Evolutionary conservation across 2,329 filamentous ascomycete genomes (phyloP).

Genomic region (Neofusicoccum umdonicola): DNA sequence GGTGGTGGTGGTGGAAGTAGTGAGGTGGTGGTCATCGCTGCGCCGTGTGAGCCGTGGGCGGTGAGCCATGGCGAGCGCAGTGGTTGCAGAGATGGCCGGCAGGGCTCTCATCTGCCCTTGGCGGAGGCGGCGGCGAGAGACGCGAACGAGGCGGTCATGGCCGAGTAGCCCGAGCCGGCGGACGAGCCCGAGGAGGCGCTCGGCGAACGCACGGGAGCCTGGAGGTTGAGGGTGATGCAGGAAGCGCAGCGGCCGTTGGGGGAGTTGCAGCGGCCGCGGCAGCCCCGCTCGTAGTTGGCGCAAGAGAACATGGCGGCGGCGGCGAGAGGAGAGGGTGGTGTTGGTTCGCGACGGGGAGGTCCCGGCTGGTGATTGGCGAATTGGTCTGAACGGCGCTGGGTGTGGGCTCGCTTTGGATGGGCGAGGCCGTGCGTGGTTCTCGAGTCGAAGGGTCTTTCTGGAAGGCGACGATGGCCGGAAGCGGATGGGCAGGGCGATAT

Average conservation of each 20-base stretch:
- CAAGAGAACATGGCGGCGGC: slow-evolving; percentile 39
- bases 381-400: not conserved
- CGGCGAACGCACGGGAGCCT: slow-evolving; percentile 28
- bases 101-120: slow-evolving; percentile 12
- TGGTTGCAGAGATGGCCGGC: not conserved
- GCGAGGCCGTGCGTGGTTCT: not conserved
- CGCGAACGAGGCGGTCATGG: slow-evolving; percentile 41
- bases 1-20: not conserved
- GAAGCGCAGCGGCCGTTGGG: slow-evolving; percentile 36
- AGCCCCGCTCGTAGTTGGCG: slow-evolving; percentile 45
- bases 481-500: not conserved
- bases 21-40: not conserved
- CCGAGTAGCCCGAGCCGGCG: slow-evolving; percentile 31
- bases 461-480: not conserved
- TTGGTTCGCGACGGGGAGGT: not conserved
- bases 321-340: not conserved
- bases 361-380: slow-evolving; percentile 1
- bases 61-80: not conserved
- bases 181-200: slow-evolving; percentile 22
- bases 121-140: slow-evolving; percentile 30
- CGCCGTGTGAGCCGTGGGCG: not conserved
- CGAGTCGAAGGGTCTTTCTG: slow-evolving; percentile 6
- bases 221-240: slow-evolving; percentile 41
- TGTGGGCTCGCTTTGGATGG: not conserved
- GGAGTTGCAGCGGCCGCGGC: slow-evolving; percentile 41